phyloP scores from a whole-genome alignment of 768 basidiomycete genomes.

The Obba rivulosa region DNA sequence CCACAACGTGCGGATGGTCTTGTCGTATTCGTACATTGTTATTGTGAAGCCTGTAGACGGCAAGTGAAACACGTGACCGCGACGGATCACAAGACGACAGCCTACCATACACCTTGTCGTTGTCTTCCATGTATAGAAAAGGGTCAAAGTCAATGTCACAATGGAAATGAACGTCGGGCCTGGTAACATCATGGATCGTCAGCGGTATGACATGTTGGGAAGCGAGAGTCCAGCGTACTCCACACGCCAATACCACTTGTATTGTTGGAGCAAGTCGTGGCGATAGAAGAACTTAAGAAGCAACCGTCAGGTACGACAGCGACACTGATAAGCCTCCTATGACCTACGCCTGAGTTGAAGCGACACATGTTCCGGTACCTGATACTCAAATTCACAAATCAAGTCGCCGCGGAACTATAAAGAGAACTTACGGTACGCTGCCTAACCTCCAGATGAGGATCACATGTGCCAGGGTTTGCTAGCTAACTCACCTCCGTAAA shows the following conservation, averaged over 20 bases:
- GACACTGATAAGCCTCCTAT: no score
- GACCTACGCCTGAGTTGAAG: constrained; percentile 63
- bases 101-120: constrained; percentile 63
- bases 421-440: constrained; percentile 35
- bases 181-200: constrained; percentile 52
- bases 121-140: constrained; percentile 65
- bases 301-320: not conserved
- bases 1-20: constrained; percentile 64
- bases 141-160: constrained; percentile 66
- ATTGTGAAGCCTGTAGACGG: constrained; percentile 48
- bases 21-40: constrained; percentile 56
- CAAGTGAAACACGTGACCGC: not conserved
- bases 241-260: constrained; percentile 74
- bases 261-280: constrained; percentile 57
- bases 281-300: constrained; percentile 48
- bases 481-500: constrained; percentile 40
- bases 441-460: constrained; percentile 19
- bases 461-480: not conserved
- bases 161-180: constrained; percentile 71
- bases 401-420: not conserved
- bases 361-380: constrained; percentile 79
- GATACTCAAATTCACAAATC: not conserved
- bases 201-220: not conserved
- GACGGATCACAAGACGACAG: constrained; percentile 50
- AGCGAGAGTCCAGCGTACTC: constrained; percentile 36